phyloP scores from a whole-genome alignment of 108 stramenopile species.

The Craspedostauros australis region DNA sequence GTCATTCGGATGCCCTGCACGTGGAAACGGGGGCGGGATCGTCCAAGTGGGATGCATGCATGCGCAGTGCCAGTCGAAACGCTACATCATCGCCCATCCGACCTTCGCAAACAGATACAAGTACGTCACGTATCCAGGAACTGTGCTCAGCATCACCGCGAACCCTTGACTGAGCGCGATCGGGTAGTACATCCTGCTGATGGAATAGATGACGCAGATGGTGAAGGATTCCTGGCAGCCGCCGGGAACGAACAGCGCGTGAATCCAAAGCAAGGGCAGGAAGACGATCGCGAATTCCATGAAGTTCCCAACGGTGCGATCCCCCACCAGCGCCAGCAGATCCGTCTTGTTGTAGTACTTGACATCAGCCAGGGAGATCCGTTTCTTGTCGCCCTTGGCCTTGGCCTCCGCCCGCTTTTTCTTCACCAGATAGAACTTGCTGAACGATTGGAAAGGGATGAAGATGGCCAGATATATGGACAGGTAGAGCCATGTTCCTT shows the following conservation, averaged over 20 bases:
- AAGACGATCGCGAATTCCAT: slow-evolving; percentile 10
- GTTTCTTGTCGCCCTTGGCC: slow-evolving; percentile 4
- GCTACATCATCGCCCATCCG: too few species aligned
- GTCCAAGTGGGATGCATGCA: too few species aligned
- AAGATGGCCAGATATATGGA: neutral
- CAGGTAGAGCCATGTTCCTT: slow-evolving; percentile 16
- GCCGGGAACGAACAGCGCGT: slow-evolving; percentile 16
- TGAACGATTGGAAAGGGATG: slow-evolving; percentile 9
- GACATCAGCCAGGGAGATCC: slow-evolving; percentile 1
- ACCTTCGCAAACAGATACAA: too few species aligned
- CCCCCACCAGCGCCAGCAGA: slow-evolving; percentile 9
- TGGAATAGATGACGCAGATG: slow-evolving; percentile 1
- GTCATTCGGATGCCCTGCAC: too few species aligned
- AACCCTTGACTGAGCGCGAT: neutral
- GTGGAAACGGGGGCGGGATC: too few species aligned
- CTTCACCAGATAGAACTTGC: slow-evolving; percentile 6
- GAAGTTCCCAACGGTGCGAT: slow-evolving; percentile 17
- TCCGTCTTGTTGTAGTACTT: slow-evolving; percentile 20
- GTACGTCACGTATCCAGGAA: slow-evolving; percentile 5
- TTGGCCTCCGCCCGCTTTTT: slow-evolving; percentile 10
- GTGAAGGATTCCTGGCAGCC: neutral
- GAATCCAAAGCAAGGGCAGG: slow-evolving; percentile 18
- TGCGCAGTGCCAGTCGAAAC: too few species aligned
- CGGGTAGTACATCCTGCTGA: slow-evolving; percentile 1
- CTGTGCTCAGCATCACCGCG: neutral